phyloP scores from a whole-genome alignment of 2,329 filamentous ascomycete genomes.

The Coleophoma crateriformis region DNA sequence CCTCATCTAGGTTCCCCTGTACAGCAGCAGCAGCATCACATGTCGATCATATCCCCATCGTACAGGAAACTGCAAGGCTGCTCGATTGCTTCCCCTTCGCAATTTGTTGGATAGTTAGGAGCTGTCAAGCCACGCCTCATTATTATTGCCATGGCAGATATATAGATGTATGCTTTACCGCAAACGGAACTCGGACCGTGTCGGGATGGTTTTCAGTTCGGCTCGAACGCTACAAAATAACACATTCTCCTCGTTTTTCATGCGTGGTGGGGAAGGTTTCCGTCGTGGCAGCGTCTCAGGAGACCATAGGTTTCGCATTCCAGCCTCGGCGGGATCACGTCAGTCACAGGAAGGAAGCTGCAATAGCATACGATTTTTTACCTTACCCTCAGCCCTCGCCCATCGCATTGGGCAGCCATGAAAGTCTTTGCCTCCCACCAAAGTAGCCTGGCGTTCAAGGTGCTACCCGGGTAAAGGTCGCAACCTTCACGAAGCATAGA shows the following conservation, averaged over 20 bases:
- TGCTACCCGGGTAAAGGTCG: too few species aligned
- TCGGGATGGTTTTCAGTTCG: too few species aligned
- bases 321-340: background rate
- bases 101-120: too few species aligned
- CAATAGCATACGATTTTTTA: too few species aligned
- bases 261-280: slow-evolving; percentile 9
- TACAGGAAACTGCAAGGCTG: background rate
- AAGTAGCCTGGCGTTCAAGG: too few species aligned
- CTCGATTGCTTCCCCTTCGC: too few species aligned
- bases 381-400: too few species aligned
- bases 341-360: background rate
- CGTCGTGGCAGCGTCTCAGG: slow-evolving; percentile 7
- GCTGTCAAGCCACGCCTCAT: background rate
- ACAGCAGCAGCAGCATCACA: background rate
- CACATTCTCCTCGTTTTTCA: slow-evolving; percentile 4
- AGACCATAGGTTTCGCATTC: slow-evolving; percentile 9
- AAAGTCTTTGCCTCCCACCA: too few species aligned
- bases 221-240: too few species aligned
- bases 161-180: background rate
- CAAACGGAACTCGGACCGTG: too few species aligned
- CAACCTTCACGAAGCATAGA: too few species aligned
- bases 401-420: too few species aligned
- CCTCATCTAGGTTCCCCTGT: slow-evolving; percentile 1
- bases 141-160: background rate
- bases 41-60: background rate